phyloP scores from a whole-genome alignment of 2,329 filamentous ascomycete species.

The Aspergillus carbonarius region DNA sequence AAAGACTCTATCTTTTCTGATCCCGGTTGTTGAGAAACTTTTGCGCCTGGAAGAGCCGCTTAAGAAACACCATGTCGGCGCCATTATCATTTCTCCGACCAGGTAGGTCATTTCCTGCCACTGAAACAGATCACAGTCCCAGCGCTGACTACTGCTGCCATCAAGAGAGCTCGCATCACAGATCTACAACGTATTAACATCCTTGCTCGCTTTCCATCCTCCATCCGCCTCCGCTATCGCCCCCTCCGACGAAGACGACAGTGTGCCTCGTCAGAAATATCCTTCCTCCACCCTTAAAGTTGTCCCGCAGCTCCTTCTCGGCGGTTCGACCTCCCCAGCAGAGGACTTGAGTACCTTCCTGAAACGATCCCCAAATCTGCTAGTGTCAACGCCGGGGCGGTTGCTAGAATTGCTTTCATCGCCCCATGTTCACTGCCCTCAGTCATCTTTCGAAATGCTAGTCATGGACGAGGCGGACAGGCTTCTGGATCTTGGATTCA shows the following conservation, averaged over 20 bases:
- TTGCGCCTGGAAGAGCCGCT: conserved; percentile 76
- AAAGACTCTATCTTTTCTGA: conserved; percentile 82
- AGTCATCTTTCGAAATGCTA: conserved; percentile 86
- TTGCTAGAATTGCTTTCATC: conserved; percentile 84
- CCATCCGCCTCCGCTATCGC: conserved; percentile 61
- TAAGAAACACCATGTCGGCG: conserved; percentile 85
- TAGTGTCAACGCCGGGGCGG: conserved; percentile 88
- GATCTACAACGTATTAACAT: conserved; percentile 77
- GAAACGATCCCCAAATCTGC: conserved; percentile 78
- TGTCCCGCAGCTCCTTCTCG: conserved; percentile 83
- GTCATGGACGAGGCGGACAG: conserved; percentile 95
- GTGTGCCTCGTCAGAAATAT: conserved; percentile 37
- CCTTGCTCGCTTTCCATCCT: conserved; percentile 77
- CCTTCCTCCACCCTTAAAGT: conserved; percentile 57
- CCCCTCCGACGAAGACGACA: conserved; percentile 46
- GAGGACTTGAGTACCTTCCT: conserved; percentile 87
- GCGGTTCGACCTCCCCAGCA: conserved; percentile 75
- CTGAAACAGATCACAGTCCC: background rate
- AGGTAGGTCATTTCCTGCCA: conserved; percentile 36
- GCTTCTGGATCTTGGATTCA: conserved; percentile 89
- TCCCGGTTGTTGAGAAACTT: conserved; percentile 80
- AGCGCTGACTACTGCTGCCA: background rate
- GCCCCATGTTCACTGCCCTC: conserved; percentile 80
- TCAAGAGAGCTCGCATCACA: conserved; percentile 81
- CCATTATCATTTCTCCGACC: conserved; percentile 89